A percentile compares a stretch with the other conserved stretches of the same genome.
Evolutionary conservation across 2,329 filamentous ascomycete species (phyloP).

Genomic region (Beauveria sp.): DNA sequence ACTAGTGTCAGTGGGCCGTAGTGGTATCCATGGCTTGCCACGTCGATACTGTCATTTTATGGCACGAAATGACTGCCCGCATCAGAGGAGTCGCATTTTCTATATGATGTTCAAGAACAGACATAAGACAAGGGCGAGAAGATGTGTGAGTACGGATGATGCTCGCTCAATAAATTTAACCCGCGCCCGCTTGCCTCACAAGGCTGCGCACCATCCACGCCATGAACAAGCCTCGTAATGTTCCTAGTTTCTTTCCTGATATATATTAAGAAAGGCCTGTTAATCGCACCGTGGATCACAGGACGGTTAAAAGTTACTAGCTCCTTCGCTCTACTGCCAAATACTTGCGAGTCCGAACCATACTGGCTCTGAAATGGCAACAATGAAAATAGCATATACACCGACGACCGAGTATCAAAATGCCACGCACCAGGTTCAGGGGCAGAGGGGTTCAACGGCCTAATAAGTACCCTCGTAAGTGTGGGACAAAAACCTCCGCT

Average conservation of each 20-base stretch:
- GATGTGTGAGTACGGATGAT: too few relatives aligned
- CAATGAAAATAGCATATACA: too few relatives aligned
- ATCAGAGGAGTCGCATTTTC: too few relatives aligned
- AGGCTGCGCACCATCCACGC: background rate
- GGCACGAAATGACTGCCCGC: too few relatives aligned
- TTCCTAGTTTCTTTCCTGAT: background rate
- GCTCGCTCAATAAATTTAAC: background rate
- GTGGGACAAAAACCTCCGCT: too few relatives aligned
- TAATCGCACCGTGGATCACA: background rate
- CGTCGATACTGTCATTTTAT: too few relatives aligned
- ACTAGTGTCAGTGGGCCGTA: too few relatives aligned
- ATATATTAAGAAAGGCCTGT: background rate
- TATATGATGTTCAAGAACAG: too few relatives aligned
- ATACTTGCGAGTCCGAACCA: too few relatives aligned
- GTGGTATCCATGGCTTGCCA: too few relatives aligned
- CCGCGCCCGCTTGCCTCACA: background rate
- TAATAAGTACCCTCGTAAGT: background rate
- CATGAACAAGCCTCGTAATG: background rate
- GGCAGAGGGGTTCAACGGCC: background rate
- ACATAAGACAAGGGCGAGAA: too few relatives aligned
- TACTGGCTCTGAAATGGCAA: background rate
- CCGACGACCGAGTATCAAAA: background rate
- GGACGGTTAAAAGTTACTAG: background rate
- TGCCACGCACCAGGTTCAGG: background rate
- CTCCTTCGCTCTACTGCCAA: background rate